phyloP scores from a whole-genome alignment of 208 protist species.

The Leptomonas pyrrhocoris region DNA sequence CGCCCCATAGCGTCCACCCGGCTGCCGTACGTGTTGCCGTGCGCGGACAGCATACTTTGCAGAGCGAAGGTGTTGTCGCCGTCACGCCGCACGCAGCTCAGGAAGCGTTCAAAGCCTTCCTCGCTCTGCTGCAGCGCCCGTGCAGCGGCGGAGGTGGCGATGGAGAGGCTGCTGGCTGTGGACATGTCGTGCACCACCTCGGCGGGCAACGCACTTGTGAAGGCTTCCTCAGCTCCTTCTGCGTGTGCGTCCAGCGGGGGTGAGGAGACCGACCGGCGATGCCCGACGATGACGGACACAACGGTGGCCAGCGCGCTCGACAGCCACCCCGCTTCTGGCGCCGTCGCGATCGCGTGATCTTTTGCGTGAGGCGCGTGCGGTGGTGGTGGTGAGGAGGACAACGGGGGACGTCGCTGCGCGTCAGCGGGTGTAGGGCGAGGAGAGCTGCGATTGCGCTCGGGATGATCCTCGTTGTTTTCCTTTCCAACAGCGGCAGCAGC shows the following conservation, averaged over 20 bases:
- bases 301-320: conserved; percentile 22
- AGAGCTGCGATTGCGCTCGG: not conserved
- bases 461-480: not conserved
- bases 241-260: too few relatives aligned
- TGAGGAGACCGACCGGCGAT: not conserved
- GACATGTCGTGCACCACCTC: conserved; percentile 18
- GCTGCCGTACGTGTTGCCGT: conserved; percentile 22
- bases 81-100: conserved; percentile 29
- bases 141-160: conserved; percentile 1
- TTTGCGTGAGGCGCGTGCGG: too few relatives aligned
- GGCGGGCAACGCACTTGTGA: conserved; percentile 3
- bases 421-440: not conserved
- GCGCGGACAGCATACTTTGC: conserved; percentile 23
- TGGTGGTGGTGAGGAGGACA: not conserved
- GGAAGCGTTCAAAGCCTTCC: conserved; percentile 32
- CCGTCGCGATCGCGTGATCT: not conserved
- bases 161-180: conserved; percentile 12
- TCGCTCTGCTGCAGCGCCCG: conserved; percentile 25
- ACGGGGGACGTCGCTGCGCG: not conserved
- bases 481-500: not conserved
- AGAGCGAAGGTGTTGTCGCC: conserved; percentile 38
- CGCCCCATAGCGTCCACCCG: conserved; percentile 31
- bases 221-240: not conserved
- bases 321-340: conserved; percentile 15
- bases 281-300: conserved; percentile 16